These are phyloP conservation scores for Isoetes taiwanensis DNA, from an alignment of 75 land plant species.

Conservation along the genomic window DNA sequence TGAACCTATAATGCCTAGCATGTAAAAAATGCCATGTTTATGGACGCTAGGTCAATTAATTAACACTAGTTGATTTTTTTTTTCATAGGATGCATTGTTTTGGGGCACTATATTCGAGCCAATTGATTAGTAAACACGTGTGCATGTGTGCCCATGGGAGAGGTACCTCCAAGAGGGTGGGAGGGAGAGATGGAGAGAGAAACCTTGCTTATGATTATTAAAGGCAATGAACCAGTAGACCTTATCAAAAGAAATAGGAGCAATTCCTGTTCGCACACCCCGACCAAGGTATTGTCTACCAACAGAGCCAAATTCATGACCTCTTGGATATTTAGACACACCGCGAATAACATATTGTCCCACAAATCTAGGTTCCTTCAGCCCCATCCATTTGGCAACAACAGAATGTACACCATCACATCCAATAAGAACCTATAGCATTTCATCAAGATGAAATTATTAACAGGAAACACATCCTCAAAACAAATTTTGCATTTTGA, in stretches of 20 bases:
- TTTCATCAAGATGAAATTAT: too few relatives aligned
- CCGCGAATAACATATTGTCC: constrained; percentile 85
- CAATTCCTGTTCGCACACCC: constrained; percentile 71
- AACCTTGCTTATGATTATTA: constrained; percentile 32
- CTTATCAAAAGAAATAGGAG: constrained; percentile 57
- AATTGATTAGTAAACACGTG: not conserved
- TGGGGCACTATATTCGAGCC: constrained; percentile 1
- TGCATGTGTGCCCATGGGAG: not conserved
- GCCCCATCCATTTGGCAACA: constrained; percentile 84
- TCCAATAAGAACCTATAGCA: constrained; percentile 83
- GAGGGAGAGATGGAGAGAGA: not conserved
- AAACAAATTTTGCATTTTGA: too few relatives aligned
- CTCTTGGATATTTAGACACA: constrained; percentile 39
- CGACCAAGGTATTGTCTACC: constrained; percentile 61
- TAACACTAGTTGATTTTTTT: too few relatives aligned
- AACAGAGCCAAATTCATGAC: constrained; percentile 39
- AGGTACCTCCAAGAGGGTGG: not conserved
- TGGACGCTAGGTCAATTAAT: constrained; percentile 12
- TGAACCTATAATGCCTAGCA: not conserved
- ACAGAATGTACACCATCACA: constrained; percentile 84
- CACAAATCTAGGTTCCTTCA: constrained; percentile 52
- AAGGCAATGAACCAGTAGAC: constrained; percentile 88
- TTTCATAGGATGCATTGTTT: not conserved
- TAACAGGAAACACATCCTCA: too few relatives aligned
- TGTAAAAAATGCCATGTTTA: not conserved